Base-by-base conservation (phyloP, 768 basidiomycete genomes). In the Calocybe indica region DNA sequence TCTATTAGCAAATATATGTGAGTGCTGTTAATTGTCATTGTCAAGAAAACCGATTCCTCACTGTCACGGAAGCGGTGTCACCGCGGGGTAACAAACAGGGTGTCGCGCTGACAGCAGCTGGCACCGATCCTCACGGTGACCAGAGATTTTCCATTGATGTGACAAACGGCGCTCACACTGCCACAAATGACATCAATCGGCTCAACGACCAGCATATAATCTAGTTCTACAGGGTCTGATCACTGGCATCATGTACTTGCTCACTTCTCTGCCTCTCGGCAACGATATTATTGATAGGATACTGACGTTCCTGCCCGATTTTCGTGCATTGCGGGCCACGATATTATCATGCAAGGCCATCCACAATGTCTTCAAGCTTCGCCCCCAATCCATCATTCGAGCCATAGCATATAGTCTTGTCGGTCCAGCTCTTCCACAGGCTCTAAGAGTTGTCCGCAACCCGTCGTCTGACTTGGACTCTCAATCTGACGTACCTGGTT, bases 221-320 rank as follows among this genome's bases (percentile, higher is more conserved):
- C 22, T 22, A 22, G 22, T 22, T 22, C 22, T 22, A 22, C 22
- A 2, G 22, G 22, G 22, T 22, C 22, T 22, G 22, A 22, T 22
- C 22, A 22, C 22, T 22, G 22, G 22, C 42, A 30, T 10, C 28
- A 43, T 43, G 30, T 13, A 15, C 28, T 30, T 30, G 13, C 11
- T 30, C 8, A 43, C 13, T 34, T 43, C 42, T 32, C n/a, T 43
- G 28, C 42, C 42, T 13, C 42, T 43, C 5, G 42, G 12, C 28
- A 29, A 43, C 30, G 42, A 43, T 43, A 30, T 43, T 43, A 31
- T 43, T 5, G 42, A 43, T 30, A 31, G 42, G 42, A 43, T 43
- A 7, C 35, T 31, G n/a, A n/a, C 35, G 12, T 43, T 43, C 31
- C 12, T 43, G 11, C 42, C 42, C 22, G 42, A 43, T 13, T 43